Conservation (phyloP, 208 protist genomes). For the Phytomonas francai region DNA sequence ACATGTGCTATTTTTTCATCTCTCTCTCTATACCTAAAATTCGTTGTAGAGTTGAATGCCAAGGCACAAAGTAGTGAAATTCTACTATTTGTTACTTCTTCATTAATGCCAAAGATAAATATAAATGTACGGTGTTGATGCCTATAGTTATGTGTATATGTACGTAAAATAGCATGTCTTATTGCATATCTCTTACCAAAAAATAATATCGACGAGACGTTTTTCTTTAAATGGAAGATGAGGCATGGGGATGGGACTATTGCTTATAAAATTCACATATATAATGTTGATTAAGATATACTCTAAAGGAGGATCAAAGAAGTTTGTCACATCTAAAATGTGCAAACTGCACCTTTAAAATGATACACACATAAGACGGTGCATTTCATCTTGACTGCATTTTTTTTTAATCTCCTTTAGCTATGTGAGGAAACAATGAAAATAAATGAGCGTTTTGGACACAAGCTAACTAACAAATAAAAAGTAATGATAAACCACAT, state of each 20-base stretch:
- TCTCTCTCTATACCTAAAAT: not conserved
- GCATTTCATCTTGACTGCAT: not conserved
- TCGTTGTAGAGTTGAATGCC: not conserved
- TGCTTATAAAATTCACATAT: constrained; percentile 1
- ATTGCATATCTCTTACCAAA: not conserved
- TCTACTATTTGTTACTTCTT: not conserved
- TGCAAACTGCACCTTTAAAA: not conserved
- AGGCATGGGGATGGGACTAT: not conserved
- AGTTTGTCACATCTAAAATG: not conserved
- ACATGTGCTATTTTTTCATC: not conserved
- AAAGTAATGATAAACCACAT: not conserved
- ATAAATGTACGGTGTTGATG: constrained; percentile 3
- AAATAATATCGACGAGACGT: not conserved
- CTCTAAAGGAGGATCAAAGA: not conserved
- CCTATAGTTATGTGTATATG: constrained; percentile 2
- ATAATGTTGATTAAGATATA: not conserved
- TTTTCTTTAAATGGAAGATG: constrained; percentile 1
- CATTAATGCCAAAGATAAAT: not conserved
- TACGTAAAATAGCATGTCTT: constrained; percentile 1
- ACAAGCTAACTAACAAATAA: not conserved
- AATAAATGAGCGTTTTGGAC: not conserved
- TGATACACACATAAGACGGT: not conserved
- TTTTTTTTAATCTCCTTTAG: not conserved
- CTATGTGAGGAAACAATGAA: not conserved
- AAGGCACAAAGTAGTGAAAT: not conserved